Evolutionary conservation across 2,329 filamentous ascomycete species (phyloP).

Genomic region (Sclerotinia borealis): DNA sequence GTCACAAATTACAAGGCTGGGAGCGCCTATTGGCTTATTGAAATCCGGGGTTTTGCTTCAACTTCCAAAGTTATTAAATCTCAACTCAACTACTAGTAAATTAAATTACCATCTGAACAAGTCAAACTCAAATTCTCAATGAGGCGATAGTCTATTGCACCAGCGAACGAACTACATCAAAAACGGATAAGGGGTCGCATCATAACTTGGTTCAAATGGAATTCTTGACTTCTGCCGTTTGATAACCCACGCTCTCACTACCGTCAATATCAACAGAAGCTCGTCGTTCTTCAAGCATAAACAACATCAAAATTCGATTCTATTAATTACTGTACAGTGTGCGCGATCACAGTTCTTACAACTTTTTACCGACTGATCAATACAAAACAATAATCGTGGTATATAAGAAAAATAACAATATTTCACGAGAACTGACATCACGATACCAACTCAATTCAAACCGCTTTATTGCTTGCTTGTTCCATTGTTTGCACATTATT

Average conservation of each 20-base stretch:
- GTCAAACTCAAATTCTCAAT: background rate
- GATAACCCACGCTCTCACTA: background rate
- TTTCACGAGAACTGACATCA: background rate
- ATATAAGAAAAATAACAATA: background rate
- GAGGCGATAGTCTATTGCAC: background rate
- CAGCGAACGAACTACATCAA: background rate
- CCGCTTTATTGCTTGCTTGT: constrained; percentile 2
- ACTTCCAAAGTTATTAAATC: background rate
- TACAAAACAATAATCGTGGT: background rate
- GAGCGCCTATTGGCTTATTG: background rate
- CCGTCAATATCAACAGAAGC: background rate
- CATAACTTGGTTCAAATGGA: background rate
- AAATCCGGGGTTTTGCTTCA: constrained; percentile 6
- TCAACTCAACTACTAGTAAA: background rate
- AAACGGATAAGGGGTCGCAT: background rate
- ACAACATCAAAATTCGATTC: background rate
- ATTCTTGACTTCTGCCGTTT: background rate
- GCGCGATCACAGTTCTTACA: background rate
- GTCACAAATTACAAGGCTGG: constrained; percentile 5
- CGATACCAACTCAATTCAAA: background rate
- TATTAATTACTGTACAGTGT: background rate
- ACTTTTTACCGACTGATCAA: background rate
- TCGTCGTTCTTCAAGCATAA: background rate
- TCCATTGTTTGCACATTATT: constrained; percentile 2
- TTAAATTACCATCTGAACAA: background rate